Evolutionary conservation across 345 rosid species (phyloP), one percentile per base, ranked within the genome.

Genomic region (Eucalyptus guilfoylei): DNA sequence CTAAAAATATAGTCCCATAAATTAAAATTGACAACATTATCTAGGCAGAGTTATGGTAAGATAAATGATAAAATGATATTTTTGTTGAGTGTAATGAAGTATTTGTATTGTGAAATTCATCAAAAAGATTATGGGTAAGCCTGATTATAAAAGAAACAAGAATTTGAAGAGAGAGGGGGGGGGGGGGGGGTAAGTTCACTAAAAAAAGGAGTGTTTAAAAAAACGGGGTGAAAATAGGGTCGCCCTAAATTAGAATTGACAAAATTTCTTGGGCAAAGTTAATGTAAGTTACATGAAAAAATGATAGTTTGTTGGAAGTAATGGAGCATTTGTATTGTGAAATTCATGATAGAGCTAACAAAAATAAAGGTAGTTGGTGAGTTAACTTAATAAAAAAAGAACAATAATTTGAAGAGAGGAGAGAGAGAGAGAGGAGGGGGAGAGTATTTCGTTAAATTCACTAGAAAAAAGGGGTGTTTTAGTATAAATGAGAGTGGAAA

Each of bases 391-490:
- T 52, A 1, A 55, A 54, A 55, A 26, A 24, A 24, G 13, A 24
- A 24, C 30, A 5, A 55, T 55, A 55, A 55, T 55, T 55, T 55
- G 30, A 26, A 55, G 6, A 55, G 13, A 9, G 28, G 4, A 55
- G 30, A 55, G 62, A 55, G 60, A 54, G 60, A 54, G 28, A 55
- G 28, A 23, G 28, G 58, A 24, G 62, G 6, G 62, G 6, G 62
- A 55, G 30, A 55, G 62, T 11, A 55, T 55, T 23, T 55, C 6
- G 30, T 8, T 55, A 55, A 55, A 23, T 55, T 10, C 30, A 55
- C 62, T 23, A 1, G 6, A 55, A 24, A 54, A 24, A 55, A 4
- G 0, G 0, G 13, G 6, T 24, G 62, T 55, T 55, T 54, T 1
- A 55, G 13, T 24, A 23, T 21, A 24, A 55, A 24, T 24, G 1